These are phyloP conservation scores for Tylopilus orsonianus DNA, from an alignment of 1,284 basidiomycete genomes.

Conservation along the genomic window DNA sequence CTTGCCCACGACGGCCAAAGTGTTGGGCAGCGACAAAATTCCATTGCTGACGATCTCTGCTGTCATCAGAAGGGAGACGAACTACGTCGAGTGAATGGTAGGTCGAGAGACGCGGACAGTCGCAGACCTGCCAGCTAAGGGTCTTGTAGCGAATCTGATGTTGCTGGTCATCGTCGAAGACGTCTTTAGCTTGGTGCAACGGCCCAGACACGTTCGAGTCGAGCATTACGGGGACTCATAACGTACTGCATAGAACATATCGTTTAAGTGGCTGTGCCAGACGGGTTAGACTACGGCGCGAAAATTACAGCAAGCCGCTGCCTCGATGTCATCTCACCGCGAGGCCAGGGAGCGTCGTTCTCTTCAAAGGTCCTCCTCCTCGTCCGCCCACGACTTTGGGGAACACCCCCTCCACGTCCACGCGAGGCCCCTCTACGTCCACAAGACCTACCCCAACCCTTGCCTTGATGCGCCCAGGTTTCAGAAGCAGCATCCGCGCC, in stretches of 20 bases:
- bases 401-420: constrained; percentile 31
- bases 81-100: not conserved
- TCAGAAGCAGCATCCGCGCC: constrained; percentile 28
- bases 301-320: not conserved
- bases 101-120: not conserved
- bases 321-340: constrained; percentile 19
- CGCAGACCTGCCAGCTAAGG: constrained; percentile 50
- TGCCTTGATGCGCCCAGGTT: constrained; percentile 12
- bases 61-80: constrained; percentile 2
- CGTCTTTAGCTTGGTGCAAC: constrained; percentile 19
- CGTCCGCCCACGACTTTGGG: constrained; percentile 53
- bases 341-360: constrained; percentile 16
- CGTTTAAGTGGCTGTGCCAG: constrained; percentile 3
- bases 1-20: constrained; percentile 2
- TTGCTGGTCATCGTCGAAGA: constrained; percentile 36
- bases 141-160: constrained; percentile 46
- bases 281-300: not conserved
- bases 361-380: constrained; percentile 52
- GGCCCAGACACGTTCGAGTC: no score
- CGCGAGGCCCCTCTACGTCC: constrained; percentile 20
- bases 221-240: no score
- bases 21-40: not conserved
- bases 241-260: no score
- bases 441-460: constrained; percentile 21
- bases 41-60: constrained; percentile 6